Evolutionary conservation across 2,329 filamentous ascomycete genomes (phyloP).

Genomic region (Trichophyton verrucosum): DNA sequence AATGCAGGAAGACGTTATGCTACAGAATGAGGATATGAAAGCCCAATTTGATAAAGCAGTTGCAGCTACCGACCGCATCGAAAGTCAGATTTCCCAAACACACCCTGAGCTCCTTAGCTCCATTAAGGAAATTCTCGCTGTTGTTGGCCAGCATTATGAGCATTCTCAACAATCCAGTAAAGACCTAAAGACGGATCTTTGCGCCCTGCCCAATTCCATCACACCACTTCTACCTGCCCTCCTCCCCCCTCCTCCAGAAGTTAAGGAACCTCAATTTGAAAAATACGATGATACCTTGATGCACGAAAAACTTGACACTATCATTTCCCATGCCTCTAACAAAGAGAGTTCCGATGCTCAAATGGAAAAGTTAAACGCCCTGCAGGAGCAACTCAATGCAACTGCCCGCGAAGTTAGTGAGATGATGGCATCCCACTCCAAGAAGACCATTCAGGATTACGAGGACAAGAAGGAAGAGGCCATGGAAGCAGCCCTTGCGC

Average conservation of each 20-base stretch:
- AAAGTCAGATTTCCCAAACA: constrained; percentile 66
- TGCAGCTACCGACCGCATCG: constrained; percentile 59
- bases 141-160: constrained; percentile 79
- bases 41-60: constrained; percentile 67
- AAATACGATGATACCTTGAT: constrained; percentile 51
- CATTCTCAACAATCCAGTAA: constrained; percentile 60
- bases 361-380: constrained; percentile 71
- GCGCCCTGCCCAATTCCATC: constrained; percentile 39
- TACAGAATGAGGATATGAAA: constrained; percentile 70
- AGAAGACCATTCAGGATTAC: constrained; percentile 61
- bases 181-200: constrained; percentile 47
- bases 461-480: constrained; percentile 67
- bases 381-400: constrained; percentile 66
- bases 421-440: constrained; percentile 66
- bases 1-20: constrained; percentile 53
- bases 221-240: constrained; percentile 45
- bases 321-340: constrained; percentile 39
- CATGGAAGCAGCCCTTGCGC: constrained; percentile 64
- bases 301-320: constrained; percentile 45
- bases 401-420: constrained; percentile 74
- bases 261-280: constrained; percentile 30
- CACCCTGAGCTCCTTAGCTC: constrained; percentile 81
- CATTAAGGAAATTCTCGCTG: constrained; percentile 69
- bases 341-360: constrained; percentile 60
- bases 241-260: constrained; percentile 40